These are phyloP conservation scores for Neurospora crassa DNA, from an alignment of 2,329 filamentous ascomycete genomes.

Conservation along the genomic window DNA sequence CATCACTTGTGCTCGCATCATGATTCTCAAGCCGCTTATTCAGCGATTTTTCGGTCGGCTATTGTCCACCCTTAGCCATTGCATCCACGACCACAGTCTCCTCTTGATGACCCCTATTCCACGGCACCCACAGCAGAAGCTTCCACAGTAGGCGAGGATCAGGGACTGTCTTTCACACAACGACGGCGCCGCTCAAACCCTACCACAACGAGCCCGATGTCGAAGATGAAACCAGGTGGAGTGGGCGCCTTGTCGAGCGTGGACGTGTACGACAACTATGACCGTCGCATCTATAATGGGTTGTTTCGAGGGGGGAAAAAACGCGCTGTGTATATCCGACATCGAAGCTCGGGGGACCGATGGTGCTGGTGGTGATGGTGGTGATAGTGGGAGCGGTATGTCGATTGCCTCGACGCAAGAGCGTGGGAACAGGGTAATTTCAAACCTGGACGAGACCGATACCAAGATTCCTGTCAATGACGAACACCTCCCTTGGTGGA, in stretches of 20 bases:
- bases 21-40: slow-evolving; percentile 28
- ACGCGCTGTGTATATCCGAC: background rate
- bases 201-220: background rate
- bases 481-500: background rate
- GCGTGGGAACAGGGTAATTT: background rate
- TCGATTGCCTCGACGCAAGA: background rate
- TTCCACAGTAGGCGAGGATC: background rate
- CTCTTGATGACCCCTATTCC: slow-evolving; percentile 14
- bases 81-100: slow-evolving; percentile 9
- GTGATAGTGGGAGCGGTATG: background rate
- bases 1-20: slow-evolving; percentile 27
- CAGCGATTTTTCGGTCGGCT: slow-evolving; percentile 22
- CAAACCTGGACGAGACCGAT: background rate
- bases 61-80: slow-evolving; percentile 5
- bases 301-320: background rate
- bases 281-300: background rate
- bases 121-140: slow-evolving; percentile 2
- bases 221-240: background rate
- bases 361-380: background rate
- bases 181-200: background rate
- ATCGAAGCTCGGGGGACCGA: background rate
- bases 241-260: background rate
- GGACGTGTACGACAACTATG: background rate
- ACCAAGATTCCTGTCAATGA: background rate
- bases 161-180: slow-evolving; percentile 1